Evolutionary conservation across 768 basidiomycete genomes (phyloP), one percentile per base, ranked within the genome.

Genomic region (Russula sp.): DNA sequence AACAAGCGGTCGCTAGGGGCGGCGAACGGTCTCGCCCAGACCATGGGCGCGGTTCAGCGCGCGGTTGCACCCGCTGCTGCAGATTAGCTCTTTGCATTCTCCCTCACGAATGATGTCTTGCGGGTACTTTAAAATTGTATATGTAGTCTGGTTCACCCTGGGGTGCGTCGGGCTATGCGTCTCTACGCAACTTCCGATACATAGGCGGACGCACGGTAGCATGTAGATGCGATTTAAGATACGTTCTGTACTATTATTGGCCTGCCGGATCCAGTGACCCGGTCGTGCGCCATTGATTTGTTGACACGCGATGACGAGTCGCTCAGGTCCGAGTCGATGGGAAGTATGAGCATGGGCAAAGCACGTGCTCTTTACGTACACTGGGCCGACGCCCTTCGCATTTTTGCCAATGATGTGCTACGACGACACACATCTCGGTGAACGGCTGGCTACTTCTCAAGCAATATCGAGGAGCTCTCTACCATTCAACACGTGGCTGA

Each of bases 41-140:
- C 70, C 58, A 58, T 68, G 38, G 71, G 73, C 42, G 75, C 76
- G 32, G 68, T 76, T 60, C 73, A 72, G 70, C 75, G 77, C 38
- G 60, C 74, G 34, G 60, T 81, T 58, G 87, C 85, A 14, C 84
- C 84, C 2, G 80, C 81, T 11, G 68, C 75, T 1, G 77, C 84
- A 5, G 83, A 81, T 56, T 85, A 85, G 43, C 75, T 87, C 51
- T 89, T 85, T 73, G 84, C 87, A 20, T 69, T 86, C 43, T 86
- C 86, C 0, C 79, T 83, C 53, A 41, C 64, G 38, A 69, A 69
- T 51, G 69, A 78, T 43, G 75, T 81, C 62, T 71, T 84, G 79
- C 4, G 86, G 85, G 11, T 52, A 65, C 25, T 56, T n/a, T n/a
- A n/a, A n/a, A n/a, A n/a, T 64, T 46, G 49, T n/a, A 3, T 62